Conservation (phyloP, 805 yeast genomes). For the Wickerhamiella bombiphila region DNA sequence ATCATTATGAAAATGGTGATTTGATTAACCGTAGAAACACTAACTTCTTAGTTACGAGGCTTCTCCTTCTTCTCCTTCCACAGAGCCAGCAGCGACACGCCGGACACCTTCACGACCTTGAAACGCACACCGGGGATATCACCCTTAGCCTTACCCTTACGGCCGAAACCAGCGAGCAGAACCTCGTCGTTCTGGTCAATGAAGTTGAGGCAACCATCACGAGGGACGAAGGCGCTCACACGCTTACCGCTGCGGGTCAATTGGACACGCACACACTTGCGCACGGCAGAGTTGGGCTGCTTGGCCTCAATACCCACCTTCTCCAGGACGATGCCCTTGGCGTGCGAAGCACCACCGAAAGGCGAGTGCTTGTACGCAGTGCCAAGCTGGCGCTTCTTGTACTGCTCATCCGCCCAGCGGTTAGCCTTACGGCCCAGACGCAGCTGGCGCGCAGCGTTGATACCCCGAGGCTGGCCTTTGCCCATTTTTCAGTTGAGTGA, state of each 20-base stretch:
- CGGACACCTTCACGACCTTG: slow-evolving; percentile 99
- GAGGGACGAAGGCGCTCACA: slow-evolving; percentile 99
- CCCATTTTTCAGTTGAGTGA: slow-evolving; percentile 74
- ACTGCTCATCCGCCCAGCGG: slow-evolving; percentile 99
- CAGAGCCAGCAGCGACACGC: slow-evolving; percentile 98
- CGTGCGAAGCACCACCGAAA: slow-evolving; percentile 99
- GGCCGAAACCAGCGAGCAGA: slow-evolving; percentile 99
- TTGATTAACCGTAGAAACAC: no score
- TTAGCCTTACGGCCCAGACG: slow-evolving; percentile 99
- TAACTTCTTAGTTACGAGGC: slow-evolving; percentile 90
- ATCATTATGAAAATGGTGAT: no score
- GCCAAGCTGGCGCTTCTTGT: slow-evolving; percentile 98
- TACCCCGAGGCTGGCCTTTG: slow-evolving; percentile 94
- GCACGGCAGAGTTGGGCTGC: slow-evolving; percentile 99
- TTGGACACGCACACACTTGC: slow-evolving; percentile 99
- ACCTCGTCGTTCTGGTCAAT: slow-evolving; percentile 99
- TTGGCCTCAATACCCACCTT: slow-evolving; percentile 99
- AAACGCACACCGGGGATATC: slow-evolving; percentile 99
- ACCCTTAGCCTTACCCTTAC: slow-evolving; percentile 99
- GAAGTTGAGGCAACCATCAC: slow-evolving; percentile 99
- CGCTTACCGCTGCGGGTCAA: slow-evolving; percentile 99
- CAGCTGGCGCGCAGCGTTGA: slow-evolving; percentile 99
- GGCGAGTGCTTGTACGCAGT: slow-evolving; percentile 99
- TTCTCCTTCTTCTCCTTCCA: slow-evolving; percentile 99
- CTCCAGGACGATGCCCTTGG: slow-evolving; percentile 99